Evolutionary conservation across 2,329 filamentous ascomycete genomes (phyloP).

Genomic region (Cordyceps cicadae): DNA sequence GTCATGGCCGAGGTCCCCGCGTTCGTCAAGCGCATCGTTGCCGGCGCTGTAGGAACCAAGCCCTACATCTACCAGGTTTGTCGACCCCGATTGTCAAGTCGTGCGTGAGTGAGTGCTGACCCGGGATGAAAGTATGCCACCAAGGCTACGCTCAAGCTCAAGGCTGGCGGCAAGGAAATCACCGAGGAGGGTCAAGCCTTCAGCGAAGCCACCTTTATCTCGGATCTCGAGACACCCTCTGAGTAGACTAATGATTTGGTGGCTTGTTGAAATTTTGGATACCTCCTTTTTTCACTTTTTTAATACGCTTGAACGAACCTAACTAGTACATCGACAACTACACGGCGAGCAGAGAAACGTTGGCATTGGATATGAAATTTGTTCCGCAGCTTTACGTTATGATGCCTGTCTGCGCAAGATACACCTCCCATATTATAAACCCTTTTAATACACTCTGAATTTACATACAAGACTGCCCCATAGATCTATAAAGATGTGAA

Average conservation of each 20-base stretch:
- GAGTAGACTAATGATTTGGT: constrained; percentile 27
- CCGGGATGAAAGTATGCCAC: constrained; percentile 60
- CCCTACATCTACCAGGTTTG: constrained; percentile 96
- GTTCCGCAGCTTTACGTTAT: constrained; percentile 17
- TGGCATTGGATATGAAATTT: constrained; percentile 20
- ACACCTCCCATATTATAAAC: constrained; percentile 10
- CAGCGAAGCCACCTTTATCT: constrained; percentile 94
- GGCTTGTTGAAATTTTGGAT: neutral
- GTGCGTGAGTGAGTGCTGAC: constrained; percentile 17
- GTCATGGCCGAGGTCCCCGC: constrained; percentile 94
- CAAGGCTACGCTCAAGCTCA: constrained; percentile 67
- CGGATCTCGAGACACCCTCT: constrained; percentile 22
- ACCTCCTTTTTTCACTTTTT: neutral
- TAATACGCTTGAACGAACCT: constrained; percentile 2
- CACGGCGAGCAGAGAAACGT: constrained; percentile 9
- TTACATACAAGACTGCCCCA: neutral
- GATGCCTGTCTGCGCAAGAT: constrained; percentile 8
- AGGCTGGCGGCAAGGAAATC: constrained; percentile 71
- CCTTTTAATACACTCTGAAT: constrained; percentile 11
- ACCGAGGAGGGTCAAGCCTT: constrained; percentile 73
- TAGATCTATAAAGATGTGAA: neutral
- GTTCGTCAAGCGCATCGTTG: constrained; percentile 91
- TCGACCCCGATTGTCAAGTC: neutral
- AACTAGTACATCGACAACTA: constrained; percentile 13
- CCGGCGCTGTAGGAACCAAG: constrained; percentile 79